phyloP scores from a whole-genome alignment of 768 basidiomycete genomes.

The Collybia sordida region DNA sequence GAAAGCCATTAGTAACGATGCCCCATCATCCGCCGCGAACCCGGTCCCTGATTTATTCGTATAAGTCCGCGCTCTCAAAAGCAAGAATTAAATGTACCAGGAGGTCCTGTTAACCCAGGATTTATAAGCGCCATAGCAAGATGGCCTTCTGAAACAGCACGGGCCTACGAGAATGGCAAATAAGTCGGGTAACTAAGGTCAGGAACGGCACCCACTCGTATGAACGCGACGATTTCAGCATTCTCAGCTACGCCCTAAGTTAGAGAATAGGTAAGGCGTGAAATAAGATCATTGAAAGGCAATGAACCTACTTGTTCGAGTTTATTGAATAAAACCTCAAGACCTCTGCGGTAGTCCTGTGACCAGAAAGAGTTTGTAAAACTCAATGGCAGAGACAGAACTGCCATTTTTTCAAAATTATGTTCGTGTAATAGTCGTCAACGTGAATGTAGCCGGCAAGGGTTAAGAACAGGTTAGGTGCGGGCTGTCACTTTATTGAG shows the following conservation, averaged over 20 bases:
- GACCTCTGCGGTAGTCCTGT: slow-evolving; percentile 82
- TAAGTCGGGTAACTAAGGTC: not conserved
- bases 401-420: slow-evolving; percentile 58
- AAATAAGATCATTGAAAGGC: slow-evolving; percentile 1
- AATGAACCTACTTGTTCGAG: slow-evolving; percentile 64
- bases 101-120: slow-evolving; percentile 46
- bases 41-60: slow-evolving; percentile 46
- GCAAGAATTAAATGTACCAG: slow-evolving; percentile 34
- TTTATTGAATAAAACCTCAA: slow-evolving; percentile 74
- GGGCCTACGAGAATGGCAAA: slow-evolving; percentile 50
- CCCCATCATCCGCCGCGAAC: slow-evolving; percentile 81
- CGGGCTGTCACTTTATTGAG: too few relatives aligned
- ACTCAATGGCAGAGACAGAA: slow-evolving; percentile 82
- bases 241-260: slow-evolving; percentile 79
- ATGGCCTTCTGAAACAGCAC: slow-evolving; percentile 67
- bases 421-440: too few relatives aligned
- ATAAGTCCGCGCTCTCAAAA: not conserved
- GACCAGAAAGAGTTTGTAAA: slow-evolving; percentile 97
- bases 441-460: too few relatives aligned
- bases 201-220: slow-evolving; percentile 55
- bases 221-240: slow-evolving; percentile 79
- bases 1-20: slow-evolving; percentile 77
- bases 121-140: slow-evolving; percentile 59
- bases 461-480: too few relatives aligned
- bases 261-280: slow-evolving; percentile 12